phyloP scores from a whole-genome alignment of 805 yeast genomes.

The Sungouiella blattae region DNA sequence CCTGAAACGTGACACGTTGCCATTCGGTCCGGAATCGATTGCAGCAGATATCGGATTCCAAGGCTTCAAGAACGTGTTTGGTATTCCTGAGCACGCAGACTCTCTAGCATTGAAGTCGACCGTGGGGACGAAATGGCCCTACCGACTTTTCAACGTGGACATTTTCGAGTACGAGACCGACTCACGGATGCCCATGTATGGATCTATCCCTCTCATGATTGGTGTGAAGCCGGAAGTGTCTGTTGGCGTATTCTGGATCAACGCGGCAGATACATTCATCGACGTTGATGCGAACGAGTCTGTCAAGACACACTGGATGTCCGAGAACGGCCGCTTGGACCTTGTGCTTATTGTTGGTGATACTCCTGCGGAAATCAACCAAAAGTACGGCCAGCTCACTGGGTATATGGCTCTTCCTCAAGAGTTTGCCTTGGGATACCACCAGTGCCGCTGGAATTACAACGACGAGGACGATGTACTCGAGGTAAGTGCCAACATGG shows the following conservation, averaged over 20 bases:
- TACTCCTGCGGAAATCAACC: constrained; percentile 52
- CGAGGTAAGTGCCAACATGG: constrained; percentile 67
- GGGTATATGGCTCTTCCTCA: constrained; percentile 77
- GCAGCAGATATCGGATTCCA: constrained; percentile 71
- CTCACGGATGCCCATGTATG: constrained; percentile 89
- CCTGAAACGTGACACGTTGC: constrained; percentile 58
- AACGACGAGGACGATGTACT: constrained; percentile 83
- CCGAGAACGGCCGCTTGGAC: constrained; percentile 85
- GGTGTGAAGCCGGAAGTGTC: constrained; percentile 57
- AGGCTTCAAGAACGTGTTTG: constrained; percentile 66
- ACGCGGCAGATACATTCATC: constrained; percentile 88
- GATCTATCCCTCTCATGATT: constrained; percentile 84
- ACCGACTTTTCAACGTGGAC: constrained; percentile 87
- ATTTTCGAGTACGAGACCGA: constrained; percentile 88
- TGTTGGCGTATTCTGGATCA: constrained; percentile 86
- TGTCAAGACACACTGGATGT: constrained; percentile 81
- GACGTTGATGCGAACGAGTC: constrained; percentile 50
- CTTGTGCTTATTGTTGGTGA: constrained; percentile 62
- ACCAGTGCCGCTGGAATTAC: constrained; percentile 98
- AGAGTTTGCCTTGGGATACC: constrained; percentile 79
- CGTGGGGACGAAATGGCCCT: constrained; percentile 54
- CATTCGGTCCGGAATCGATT: constrained; percentile 86
- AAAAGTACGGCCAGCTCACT: constrained; percentile 62
- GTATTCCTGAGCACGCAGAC: constrained; percentile 98
- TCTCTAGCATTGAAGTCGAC: constrained; percentile 73